Percentiles rank a stretch among this genome's conserved stretches.
These are phyloP conservation scores for Goffeauzyma gilvescens DNA, from an alignment of 768 basidiomycete genomes.

Conservation along the genomic window DNA sequence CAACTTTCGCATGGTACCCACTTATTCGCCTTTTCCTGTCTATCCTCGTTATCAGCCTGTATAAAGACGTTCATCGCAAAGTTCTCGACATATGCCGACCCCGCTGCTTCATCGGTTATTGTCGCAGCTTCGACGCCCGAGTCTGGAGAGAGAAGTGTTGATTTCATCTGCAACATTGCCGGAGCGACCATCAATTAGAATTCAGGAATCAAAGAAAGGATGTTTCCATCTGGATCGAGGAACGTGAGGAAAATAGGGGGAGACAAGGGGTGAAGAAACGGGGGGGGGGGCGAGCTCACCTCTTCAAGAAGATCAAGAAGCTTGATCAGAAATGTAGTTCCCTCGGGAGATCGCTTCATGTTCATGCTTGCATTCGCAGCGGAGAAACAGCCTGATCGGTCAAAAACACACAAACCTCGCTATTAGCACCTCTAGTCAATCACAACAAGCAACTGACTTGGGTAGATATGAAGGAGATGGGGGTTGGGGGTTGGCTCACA, in stretches of 20 bases:
- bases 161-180: slow-evolving; percentile 55
- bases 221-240: no score
- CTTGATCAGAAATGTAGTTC: slow-evolving; percentile 49
- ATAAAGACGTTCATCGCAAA: slow-evolving; percentile 81
- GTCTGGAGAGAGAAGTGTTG: slow-evolving; percentile 35
- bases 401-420: background rate
- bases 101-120: slow-evolving; percentile 58
- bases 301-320: slow-evolving; percentile 61
- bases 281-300: slow-evolving; percentile 23
- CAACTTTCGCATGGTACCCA: slow-evolving; percentile 28
- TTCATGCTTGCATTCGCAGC: slow-evolving; percentile 73
- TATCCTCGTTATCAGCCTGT: slow-evolving; percentile 76
- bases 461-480: background rate
- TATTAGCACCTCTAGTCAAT: background rate
- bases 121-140: slow-evolving; percentile 48
- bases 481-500: slow-evolving; percentile 52
- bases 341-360: slow-evolving; percentile 45
- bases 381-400: slow-evolving; percentile 59
- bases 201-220: slow-evolving; percentile 1
- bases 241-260: background rate
- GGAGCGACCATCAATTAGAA: background rate
- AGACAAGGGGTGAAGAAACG: background rate
- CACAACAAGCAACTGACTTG: background rate
- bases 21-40: slow-evolving; percentile 57
- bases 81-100: slow-evolving; percentile 80